phyloP scores from a whole-genome alignment of 2,329 filamentous ascomycete genomes.

The Colletotrichum lentis region DNA sequence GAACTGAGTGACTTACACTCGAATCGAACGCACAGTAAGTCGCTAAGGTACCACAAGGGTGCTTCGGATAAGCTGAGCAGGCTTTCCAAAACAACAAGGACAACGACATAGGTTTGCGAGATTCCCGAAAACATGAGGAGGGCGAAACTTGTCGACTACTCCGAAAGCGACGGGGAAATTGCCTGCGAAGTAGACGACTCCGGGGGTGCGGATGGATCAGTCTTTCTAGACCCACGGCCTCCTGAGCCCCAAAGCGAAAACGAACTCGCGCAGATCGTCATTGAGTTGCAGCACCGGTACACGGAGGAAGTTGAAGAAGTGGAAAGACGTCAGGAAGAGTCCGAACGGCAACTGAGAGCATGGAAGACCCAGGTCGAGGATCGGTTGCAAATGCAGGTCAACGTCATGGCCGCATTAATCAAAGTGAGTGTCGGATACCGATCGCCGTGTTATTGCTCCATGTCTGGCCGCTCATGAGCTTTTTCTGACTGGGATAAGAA shows the following conservation, averaged over 20 bases:
- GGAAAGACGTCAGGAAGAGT: not conserved
- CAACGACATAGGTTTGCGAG: no score
- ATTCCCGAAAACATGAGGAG: no score
- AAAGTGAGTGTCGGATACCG: not conserved
- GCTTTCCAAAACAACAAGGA: no score
- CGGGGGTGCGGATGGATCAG: not conserved
- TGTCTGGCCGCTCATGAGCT: no score
- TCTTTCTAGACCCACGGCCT: not conserved
- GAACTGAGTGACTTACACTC: no score
- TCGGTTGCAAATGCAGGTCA: conserved; percentile 21
- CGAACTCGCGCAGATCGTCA: conserved; percentile 23
- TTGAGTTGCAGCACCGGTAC: conserved; percentile 20
- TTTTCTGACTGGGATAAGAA: conserved; percentile 3
- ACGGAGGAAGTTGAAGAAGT: conserved; percentile 8
- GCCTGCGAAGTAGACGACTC: no score
- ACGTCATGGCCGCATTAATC: conserved; percentile 17
- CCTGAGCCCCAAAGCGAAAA: conserved; percentile 7
- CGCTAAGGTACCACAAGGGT: no score
- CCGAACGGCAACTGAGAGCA: not conserved
- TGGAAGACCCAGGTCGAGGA: conserved; percentile 19
- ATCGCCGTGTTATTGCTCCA: no score
- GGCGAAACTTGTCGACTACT: conserved; percentile 1
- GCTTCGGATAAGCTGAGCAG: no score
- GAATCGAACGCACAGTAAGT: no score
- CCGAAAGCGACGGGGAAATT: conserved; percentile 8